These are phyloP conservation scores for Blastosporella zonata DNA, from an alignment of 1,284 basidiomycete genomes.

Conservation along the genomic window DNA sequence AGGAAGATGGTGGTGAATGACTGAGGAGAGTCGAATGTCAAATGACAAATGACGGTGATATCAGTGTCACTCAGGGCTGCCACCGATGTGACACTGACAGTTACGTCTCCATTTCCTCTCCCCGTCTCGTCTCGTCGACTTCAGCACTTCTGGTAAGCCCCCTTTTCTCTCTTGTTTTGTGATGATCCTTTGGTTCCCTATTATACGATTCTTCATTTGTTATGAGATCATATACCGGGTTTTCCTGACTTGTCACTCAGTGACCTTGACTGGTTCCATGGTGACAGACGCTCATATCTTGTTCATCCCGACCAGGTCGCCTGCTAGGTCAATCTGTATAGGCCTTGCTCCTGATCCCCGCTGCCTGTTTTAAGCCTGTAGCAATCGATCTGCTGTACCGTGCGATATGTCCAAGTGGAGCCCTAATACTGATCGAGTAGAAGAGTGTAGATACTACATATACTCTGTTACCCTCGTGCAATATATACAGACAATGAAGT, in stretches of 20 bases:
- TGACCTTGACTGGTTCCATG: neutral
- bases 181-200: slow-evolving; percentile 53
- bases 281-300: neutral
- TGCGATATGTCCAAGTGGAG: too few species aligned
- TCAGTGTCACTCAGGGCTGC: slow-evolving; percentile 1
- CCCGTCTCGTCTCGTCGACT: neutral
- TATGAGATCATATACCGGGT: slow-evolving; percentile 43
- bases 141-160: slow-evolving; percentile 3
- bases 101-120: neutral
- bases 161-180: slow-evolving; percentile 13
- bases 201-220: slow-evolving; percentile 41
- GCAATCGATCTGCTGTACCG: too few species aligned
- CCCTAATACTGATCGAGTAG: too few species aligned
- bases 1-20: slow-evolving; percentile 5
- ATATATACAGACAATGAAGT: too few species aligned
- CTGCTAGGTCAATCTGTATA: neutral
- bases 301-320: neutral
- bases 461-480: too few species aligned
- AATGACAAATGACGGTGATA: slow-evolving; percentile 16
- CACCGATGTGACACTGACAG: slow-evolving; percentile 9
- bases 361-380: too few species aligned
- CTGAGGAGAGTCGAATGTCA: neutral
- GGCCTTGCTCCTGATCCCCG: too few species aligned
- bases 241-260: slow-evolving; percentile 31
- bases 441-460: too few species aligned